A percentile compares a stretch with the other conserved stretches of the same genome.
Evolutionary conservation across 2,329 filamentous ascomycete species (phyloP).

Genomic region (Myriosclerotinia curreyana): DNA sequence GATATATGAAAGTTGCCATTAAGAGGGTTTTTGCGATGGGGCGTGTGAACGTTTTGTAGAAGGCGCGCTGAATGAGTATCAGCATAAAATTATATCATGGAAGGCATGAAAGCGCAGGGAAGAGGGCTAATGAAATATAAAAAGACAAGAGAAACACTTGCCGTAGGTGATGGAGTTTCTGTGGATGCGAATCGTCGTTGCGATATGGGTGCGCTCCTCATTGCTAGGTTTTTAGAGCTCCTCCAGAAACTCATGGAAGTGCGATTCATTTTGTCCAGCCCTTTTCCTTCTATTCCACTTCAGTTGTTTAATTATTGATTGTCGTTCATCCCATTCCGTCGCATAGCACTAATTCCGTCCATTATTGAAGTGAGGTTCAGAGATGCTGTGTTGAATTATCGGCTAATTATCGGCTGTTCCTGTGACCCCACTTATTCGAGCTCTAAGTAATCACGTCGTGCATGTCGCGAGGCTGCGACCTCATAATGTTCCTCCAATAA

Average conservation of each 20-base stretch:
- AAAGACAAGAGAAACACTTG: neutral
- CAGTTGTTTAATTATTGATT: neutral
- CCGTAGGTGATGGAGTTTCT: conserved; percentile 18
- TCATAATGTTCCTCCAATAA: neutral
- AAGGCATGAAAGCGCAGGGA: neutral
- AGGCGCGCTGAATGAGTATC: conserved; percentile 49
- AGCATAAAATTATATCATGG: neutral
- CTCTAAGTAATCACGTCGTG: conserved; percentile 7
- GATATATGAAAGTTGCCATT: conserved; percentile 74
- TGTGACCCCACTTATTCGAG: neutral
- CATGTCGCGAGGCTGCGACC: conserved; percentile 12
- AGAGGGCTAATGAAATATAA: neutral
- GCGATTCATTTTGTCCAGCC: conserved; percentile 2
- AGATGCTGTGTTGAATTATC: neutral
- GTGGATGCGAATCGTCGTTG: conserved; percentile 17
- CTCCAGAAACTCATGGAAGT: conserved; percentile 9
- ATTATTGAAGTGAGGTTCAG: conserved; percentile 9
- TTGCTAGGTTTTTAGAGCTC: conserved; percentile 6
- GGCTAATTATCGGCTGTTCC: neutral
- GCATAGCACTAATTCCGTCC: neutral
- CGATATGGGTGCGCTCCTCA: neutral
- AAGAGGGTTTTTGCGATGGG: conserved; percentile 73
- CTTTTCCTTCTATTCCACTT: conserved; percentile 10
- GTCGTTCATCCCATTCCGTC: conserved; percentile 14
- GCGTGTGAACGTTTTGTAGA: conserved; percentile 72